Evolutionary conservation across 2,329 filamentous ascomycete genomes (phyloP), one percentile per base, ranked within the genome.

Genomic region (Phyllosticta ampelicida): DNA sequence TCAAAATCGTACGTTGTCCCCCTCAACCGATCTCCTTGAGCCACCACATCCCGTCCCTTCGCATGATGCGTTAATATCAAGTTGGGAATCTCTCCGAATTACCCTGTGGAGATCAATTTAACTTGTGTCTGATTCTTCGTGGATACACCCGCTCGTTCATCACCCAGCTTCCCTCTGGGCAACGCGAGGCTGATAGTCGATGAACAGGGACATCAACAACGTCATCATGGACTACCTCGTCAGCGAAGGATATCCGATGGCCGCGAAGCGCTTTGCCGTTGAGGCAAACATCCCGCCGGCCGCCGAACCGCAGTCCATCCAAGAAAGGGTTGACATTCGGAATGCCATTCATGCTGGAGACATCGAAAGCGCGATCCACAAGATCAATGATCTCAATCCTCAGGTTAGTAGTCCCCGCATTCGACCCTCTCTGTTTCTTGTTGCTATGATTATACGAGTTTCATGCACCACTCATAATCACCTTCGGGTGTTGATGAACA

Each of bases 61-160:
- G 36, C 79, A 95, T 95, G 91, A 95, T 89, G 82, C 70, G 78
- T 80, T 76, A 77, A 77, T 85, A 86, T 89, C 86, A 95, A 96
- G 82, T 84, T 99, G 94, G 94, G 94, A 99, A 99, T 99, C 94
- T 99, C 95, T 99, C 94, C 87, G 89, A 97, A 89, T 81, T 83
- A 75, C 78, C 75, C 81, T 99, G 94, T 89, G 86, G 94, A 99
- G 85, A 90, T 85, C 79, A 73, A 77, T 80, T 86, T 89, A 85
- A 88, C 84, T 86, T 87, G 84, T 84, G 76, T 81, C 84, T 86
- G 84, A 87, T 74, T 62, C 62, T 69, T 63, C 68, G 56, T 30
- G 18, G 21, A 20, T 26, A 18, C 44, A 10, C 65, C n/a, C 66
- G 64, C 62, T 62, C 61, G n/a, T 16, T n/a, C n/a, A 11, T 36